Evolutionary conservation across 78 protist species (phyloP), one percentile per base, ranked within the genome.

Genomic region (Salpingoeca rosetta): DNA sequence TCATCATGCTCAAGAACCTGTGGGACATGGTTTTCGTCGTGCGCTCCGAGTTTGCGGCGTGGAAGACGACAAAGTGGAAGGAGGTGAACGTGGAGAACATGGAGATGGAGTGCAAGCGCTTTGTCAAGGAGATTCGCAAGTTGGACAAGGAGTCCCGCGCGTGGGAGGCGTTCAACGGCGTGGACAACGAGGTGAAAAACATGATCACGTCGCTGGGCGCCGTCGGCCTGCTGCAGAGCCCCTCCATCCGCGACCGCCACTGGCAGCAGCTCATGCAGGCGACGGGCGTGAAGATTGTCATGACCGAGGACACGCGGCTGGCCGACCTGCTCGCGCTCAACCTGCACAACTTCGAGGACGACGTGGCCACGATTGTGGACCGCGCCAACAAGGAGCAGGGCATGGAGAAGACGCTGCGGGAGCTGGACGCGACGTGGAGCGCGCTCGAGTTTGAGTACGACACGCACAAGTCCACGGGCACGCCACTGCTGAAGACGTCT

Each of bases 241-340:
- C 88, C 17, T 86, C 94, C 77, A 90, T 96, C 89, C 88, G 94
- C 43, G 92, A 93, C 12, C 88, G 96, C 43, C 98, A 96, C 80
- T 96, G 98, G 98, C 79, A 88, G 45, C 84, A 87, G 85, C 89
- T 96, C 40, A 88, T 91, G 91, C 11, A 42, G 45, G 86, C 76
- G 26, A 91, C 94, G 31, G 81, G 78, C 44, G 82, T 39, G 44
- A 3, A 37, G 31, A 84, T 90, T 44, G 37, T 10, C 44, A 76
- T 91, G 89, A 85, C 83, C 79, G 88, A 77, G 81, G 78, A 88
- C 41, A 89, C 94, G 65, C 22, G 57, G 7, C 88, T 95, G 45
- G 81, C 76, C 25, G 88, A 89, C 28, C 86, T 95, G 39, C 88
- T 93, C 31, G 75, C 44, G 35, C 91, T 92, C 43, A 38, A 90